Base-by-base conservation (phyloP, 805 yeast species). In the Scheffersomyces spartinae region DNA sequence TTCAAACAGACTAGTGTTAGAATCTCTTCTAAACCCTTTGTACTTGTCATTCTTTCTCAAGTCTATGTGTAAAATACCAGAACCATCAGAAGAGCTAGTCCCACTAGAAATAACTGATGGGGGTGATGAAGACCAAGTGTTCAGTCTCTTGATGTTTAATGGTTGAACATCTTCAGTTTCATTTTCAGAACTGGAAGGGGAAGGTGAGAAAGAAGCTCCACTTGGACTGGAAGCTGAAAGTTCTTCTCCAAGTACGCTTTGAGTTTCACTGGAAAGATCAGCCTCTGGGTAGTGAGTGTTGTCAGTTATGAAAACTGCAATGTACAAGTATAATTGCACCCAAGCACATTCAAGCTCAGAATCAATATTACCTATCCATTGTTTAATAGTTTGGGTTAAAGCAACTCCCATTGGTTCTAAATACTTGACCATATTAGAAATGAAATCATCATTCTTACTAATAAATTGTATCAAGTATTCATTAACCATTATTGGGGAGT, bases 371-470 rank as follows among this genome's bases (percentile, higher is more conserved):
- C 58, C 61, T 29, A 58, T 43, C 42, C 50, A 39, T 34, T 50
- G 52, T 21, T 49, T 49, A 30, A 57, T 50, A 4, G 65, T 58
- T 26, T 47, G 47, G 15, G 58, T 45, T 24, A 60, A 38, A 7
- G 56, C 49, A 17, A 42, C 30, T n/a, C 65, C 64, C 60, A 60
- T 49, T 16, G 59, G 56, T 34, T 58, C 67, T 34, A 59, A 47
- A 36, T 59, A 58, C 12, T 34, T 29, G 5, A 39, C 34, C 3
- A 53, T 50, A 11, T 31, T 33, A 6, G 32, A 24, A 15, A 49
- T 39, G 25, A 55, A 37, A 6, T 34, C 30, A 6, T 38, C 40
- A 33, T 57, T 51, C 25, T 55, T 61, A 12, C 36, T 32, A 17
- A 47, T 41, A 37, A 55, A 60, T 25, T 42, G 49, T 17, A 25